Conservation (phyloP, 1,139 yeast genomes). For the Petasospora fabianii region DNA sequence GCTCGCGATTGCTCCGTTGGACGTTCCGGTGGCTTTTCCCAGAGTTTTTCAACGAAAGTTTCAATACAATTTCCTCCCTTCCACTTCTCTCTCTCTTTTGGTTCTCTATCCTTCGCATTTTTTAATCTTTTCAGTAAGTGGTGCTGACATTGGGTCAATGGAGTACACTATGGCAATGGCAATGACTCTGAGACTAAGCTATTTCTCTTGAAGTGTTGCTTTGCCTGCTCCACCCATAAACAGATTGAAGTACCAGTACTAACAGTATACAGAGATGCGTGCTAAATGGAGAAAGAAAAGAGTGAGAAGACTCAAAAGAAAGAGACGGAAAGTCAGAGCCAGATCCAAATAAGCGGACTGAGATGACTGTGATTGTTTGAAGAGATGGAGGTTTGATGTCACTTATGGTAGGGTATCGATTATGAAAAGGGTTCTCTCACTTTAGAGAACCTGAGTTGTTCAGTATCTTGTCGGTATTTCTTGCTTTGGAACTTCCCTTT, state of each 20-base stretch:
- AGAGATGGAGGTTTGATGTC: not conserved
- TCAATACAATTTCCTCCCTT: slow-evolving; percentile 8
- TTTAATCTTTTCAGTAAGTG: slow-evolving; percentile 14
- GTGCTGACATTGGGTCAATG: not conserved
- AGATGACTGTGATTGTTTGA: slow-evolving; percentile 14
- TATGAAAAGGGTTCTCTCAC: not conserved
- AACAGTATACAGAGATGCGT: slow-evolving; percentile 52
- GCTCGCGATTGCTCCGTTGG: slow-evolving; percentile 1
- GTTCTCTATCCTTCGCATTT: slow-evolving; percentile 15
- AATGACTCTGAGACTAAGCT: not conserved
- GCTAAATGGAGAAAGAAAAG: slow-evolving; percentile 99
- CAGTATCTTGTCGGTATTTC: too few relatives aligned
- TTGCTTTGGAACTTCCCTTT: not conserved
- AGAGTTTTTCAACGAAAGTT: slow-evolving; percentile 17
- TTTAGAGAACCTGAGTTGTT: too few relatives aligned
- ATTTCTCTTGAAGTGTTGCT: too few relatives aligned
- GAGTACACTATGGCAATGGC: too few relatives aligned
- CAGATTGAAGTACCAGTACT: slow-evolving; percentile 3
- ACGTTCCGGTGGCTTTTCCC: slow-evolving; percentile 1
- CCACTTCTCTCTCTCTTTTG: slow-evolving; percentile 5
- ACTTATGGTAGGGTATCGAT: not conserved
- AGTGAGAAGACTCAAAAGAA: slow-evolving; percentile 99
- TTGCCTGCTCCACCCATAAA: not conserved
- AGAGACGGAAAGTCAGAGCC: slow-evolving; percentile 99
- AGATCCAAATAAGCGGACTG: slow-evolving; percentile 88